Conservation (phyloP, 2,329 filamentous ascomycete genomes). For the Emmonsia crescens region DNA sequence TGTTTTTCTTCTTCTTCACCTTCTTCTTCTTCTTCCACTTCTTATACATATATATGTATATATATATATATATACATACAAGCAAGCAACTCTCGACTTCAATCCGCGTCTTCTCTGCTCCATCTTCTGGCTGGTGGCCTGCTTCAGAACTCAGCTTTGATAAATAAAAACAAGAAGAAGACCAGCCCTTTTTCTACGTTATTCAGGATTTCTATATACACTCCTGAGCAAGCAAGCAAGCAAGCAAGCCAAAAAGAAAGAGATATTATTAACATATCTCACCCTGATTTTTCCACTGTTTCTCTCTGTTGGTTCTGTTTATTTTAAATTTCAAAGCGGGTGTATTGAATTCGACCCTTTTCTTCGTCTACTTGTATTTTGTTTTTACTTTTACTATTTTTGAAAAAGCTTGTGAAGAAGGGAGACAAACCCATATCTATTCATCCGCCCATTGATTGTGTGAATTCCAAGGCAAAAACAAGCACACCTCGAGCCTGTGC, state of each 20-base stretch:
- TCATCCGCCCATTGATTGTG: background rate
- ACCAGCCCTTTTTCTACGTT: background rate
- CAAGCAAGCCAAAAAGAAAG: background rate
- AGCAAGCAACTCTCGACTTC: too few species aligned
- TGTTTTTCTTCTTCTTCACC: too few species aligned
- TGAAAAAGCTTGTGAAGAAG: background rate
- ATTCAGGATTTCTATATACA: background rate
- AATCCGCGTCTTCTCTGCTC: too few species aligned
- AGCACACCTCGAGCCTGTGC: background rate
- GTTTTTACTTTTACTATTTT: background rate
- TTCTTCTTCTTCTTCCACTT: too few species aligned
- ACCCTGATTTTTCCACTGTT: background rate
- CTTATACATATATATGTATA: too few species aligned
- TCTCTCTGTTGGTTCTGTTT: background rate
- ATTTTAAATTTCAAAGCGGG: background rate
- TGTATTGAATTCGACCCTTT: too few species aligned
- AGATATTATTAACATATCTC: background rate
- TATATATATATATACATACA: background rate
- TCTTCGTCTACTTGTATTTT: too few species aligned
- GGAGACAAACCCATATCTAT: background rate
- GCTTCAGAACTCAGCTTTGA: too few species aligned
- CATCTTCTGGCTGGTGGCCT: background rate
- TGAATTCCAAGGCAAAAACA: background rate
- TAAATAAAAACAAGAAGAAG: too few species aligned
- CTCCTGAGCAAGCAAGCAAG: background rate